Percentiles rank a stretch among this genome's conserved stretches.
phyloP scores from a whole-genome alignment of 768 basidiomycete genomes.

The Trametes elegans region DNA sequence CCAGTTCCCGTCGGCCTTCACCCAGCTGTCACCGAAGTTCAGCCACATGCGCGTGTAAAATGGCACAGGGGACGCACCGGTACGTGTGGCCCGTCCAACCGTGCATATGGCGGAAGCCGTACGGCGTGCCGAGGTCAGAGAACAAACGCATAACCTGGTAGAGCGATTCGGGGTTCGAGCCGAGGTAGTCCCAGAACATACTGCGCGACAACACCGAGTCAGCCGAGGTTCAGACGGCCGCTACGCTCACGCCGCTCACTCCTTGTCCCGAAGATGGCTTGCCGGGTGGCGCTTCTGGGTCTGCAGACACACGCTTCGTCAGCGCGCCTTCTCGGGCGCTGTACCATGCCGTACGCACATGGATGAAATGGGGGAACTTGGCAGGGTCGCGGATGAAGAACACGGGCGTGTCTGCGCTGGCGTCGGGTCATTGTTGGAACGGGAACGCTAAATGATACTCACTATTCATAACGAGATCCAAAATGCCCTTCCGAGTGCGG shows the following conservation, averaged over 20 bases:
- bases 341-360: constrained; percentile 12
- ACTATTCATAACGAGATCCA: constrained; percentile 36
- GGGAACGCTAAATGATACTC: neutral
- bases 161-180: constrained; percentile 46
- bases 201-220: constrained; percentile 21
- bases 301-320: constrained; percentile 26
- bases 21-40: too few relatives aligned
- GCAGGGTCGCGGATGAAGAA: constrained; percentile 47
- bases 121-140: constrained; percentile 58
- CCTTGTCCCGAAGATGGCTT: constrained; percentile 44
- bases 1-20: constrained; percentile 48
- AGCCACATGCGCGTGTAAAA: too few relatives aligned
- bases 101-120: constrained; percentile 47
- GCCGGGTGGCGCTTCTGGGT: constrained; percentile 50
- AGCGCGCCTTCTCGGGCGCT: neutral
- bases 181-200: constrained; percentile 46
- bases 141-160: constrained; percentile 48
- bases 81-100: constrained; percentile 52
- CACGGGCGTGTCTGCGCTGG: constrained; percentile 40
- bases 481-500: constrained; percentile 38
- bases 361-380: constrained; percentile 50
- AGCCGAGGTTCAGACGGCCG: constrained; percentile 1
- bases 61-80: constrained; percentile 23
- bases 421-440: neutral
- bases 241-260: constrained; percentile 24